Evolutionary conservation across 129 eudicot genomes (phyloP).

Genomic region (Erigeron canadensis): DNA sequence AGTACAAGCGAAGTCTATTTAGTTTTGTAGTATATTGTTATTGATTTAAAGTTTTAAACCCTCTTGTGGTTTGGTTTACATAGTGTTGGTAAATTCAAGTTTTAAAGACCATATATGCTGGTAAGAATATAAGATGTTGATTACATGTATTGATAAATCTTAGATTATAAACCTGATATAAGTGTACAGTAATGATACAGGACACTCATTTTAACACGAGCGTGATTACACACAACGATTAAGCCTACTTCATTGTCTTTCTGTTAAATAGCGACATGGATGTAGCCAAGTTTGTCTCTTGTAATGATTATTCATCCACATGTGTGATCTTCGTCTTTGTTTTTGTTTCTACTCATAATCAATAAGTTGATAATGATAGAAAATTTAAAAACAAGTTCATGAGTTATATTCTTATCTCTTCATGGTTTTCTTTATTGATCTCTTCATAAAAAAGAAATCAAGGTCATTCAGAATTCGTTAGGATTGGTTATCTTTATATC

Average conservation of each 20-base stretch:
- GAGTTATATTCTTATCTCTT: too few relatives aligned
- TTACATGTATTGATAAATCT: not conserved
- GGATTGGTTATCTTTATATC: too few relatives aligned
- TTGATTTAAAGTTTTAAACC: conserved; percentile 27
- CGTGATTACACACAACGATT: not conserved
- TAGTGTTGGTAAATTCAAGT: conserved; percentile 20
- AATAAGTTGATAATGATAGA: too few relatives aligned
- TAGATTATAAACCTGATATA: not conserved
- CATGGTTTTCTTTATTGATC: too few relatives aligned
- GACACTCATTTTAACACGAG: too few relatives aligned
- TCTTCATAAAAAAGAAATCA: too few relatives aligned
- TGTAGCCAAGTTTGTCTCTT: not conserved
- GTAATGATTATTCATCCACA: not conserved
- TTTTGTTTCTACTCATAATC: not conserved
- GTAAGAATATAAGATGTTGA: not conserved
- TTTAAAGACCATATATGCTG: conserved; percentile 15
- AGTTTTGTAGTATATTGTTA: conserved; percentile 6
- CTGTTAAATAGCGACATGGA: too few relatives aligned
- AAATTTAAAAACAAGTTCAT: too few relatives aligned
- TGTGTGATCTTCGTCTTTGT: not conserved
- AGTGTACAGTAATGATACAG: too few relatives aligned
- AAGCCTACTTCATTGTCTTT: too few relatives aligned
- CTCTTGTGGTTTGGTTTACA: conserved; percentile 2
- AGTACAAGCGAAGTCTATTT: conserved; percentile 18
- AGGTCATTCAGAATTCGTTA: too few relatives aligned